These are phyloP conservation scores for Lachnellula willkommii DNA, from an alignment of 2,329 filamentous ascomycete species.

Conservation along the genomic window DNA sequence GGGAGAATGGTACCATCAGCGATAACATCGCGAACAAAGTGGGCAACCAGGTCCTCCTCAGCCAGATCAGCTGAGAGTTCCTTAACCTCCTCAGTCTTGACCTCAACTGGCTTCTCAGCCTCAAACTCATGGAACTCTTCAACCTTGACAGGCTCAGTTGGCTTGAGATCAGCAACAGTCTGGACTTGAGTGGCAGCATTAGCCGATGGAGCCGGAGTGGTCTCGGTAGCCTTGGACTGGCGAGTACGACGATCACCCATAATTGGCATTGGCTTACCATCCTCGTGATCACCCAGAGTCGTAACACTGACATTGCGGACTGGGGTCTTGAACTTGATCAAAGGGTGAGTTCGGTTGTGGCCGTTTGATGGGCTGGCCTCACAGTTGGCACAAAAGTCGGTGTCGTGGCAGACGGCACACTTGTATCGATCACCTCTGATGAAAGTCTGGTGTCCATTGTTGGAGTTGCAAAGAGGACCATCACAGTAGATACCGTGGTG, in stretches of 20 bases:
- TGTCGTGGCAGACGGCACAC: slow-evolving; percentile 91
- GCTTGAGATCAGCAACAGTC: slow-evolving; percentile 68
- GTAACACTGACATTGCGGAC: slow-evolving; percentile 83
- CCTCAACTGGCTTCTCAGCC: slow-evolving; percentile 24
- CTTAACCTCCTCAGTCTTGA: slow-evolving; percentile 32
- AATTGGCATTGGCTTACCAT: slow-evolving; percentile 57
- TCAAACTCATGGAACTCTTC: slow-evolving; percentile 28
- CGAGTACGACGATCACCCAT: slow-evolving; percentile 61
- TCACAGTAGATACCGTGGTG: slow-evolving; percentile 93
- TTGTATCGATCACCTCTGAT: slow-evolving; percentile 91
- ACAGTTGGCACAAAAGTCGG: slow-evolving; percentile 91
- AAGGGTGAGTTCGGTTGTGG: slow-evolving; percentile 92
- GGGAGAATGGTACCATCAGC: slow-evolving; percentile 69
- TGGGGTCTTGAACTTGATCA: slow-evolving; percentile 95
- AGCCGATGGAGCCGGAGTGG: slow-evolving; percentile 40
- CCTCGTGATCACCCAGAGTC: slow-evolving; percentile 71
- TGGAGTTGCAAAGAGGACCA: slow-evolving; percentile 74
- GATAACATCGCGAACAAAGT: slow-evolving; percentile 74
- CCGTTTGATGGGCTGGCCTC: slow-evolving; percentile 78
- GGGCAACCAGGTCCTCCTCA: slow-evolving; percentile 48
- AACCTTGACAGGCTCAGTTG: slow-evolving; percentile 43
- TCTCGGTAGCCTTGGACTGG: slow-evolving; percentile 47
- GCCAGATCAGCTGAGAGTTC: slow-evolving; percentile 25
- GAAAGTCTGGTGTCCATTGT: slow-evolving; percentile 54
- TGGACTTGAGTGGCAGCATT: slow-evolving; percentile 59